Evolutionary conservation across 805 yeast genomes (phyloP), one percentile per base, ranked within the genome.

Genomic region (Metschnikowia arizonensis): DNA sequence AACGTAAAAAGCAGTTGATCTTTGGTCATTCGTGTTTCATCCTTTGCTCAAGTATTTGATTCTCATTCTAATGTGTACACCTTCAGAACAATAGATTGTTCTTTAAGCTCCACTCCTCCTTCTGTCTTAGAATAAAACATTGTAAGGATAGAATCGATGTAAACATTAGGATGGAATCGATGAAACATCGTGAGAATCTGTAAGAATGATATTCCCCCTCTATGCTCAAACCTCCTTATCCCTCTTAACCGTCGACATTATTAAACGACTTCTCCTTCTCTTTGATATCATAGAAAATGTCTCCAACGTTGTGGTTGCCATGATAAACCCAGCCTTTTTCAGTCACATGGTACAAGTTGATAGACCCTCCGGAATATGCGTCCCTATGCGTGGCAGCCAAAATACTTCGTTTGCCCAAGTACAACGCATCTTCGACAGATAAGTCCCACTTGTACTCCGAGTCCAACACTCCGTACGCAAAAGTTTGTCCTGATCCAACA

Each of bases 401-500:
- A 59, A 93, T 93, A 37, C 96, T 84, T 68, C 99, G 82, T 69
- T 90, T 90, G 55, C 99, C 99, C 54, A 93, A 76, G 59, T 86
- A 86, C 52, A 93, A 76, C 3, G 98, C 98, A 52, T 93, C 98
- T 52, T 93, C 98, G 3, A 87, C 91, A 1, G 88, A 64, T 50
- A 93, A 69, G 61, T 93, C 97, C 96, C 97, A 89, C 57, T 77
- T 79, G 69, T 88, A 87, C 58, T 87, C 90, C 28, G 96, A 81
- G 65, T 93, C 99, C 54, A 93, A 75, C 18, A 93, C 99, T 76
- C 99, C 99, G 62, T 93, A 93, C 8, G 99, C 99, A 69, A 93
- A 93, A 1, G 99, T 93, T 73, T 93, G 99, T 68, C 99, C 99
- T 1, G 98, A 91, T 38, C 99, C 99, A 26, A 93, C 99, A 74